A percentile compares a stretch with the other conserved stretches of the same genome.
These are phyloP conservation scores for Pythium diclinum DNA, from an alignment of 352 stramenopile genomes.

Conservation along the genomic window DNA sequence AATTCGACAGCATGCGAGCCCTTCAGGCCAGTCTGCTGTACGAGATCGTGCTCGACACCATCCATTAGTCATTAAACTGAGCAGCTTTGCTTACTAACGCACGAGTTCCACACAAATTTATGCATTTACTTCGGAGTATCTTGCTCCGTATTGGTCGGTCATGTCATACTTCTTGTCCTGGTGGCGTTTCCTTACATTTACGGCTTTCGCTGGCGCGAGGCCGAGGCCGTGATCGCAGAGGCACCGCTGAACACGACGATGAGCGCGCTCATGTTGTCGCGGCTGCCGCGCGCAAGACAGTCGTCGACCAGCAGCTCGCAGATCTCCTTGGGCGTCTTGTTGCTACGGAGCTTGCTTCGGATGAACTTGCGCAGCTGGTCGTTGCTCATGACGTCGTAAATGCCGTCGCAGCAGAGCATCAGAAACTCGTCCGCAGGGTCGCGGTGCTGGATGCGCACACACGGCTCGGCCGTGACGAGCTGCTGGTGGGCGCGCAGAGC, in stretches of 20 bases:
- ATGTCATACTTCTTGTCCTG: background rate
- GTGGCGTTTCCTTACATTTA: background rate
- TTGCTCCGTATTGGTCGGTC: background rate
- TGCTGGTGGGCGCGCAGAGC: slow-evolving; percentile 80
- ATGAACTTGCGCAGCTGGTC: slow-evolving; percentile 92
- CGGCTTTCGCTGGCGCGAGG: slow-evolving; percentile 25
- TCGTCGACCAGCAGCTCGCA: slow-evolving; percentile 78
- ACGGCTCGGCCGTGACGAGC: slow-evolving; percentile 82
- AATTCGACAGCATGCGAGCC: slow-evolving; percentile 28
- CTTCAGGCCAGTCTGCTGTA: slow-evolving; percentile 52
- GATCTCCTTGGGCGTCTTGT: slow-evolving; percentile 59
- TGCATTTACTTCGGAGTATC: background rate
- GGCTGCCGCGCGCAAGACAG: slow-evolving; percentile 75
- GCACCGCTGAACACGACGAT: slow-evolving; percentile 69
- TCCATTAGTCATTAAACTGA: slow-evolving; percentile 24
- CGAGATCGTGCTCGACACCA: slow-evolving; percentile 35
- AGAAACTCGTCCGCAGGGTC: slow-evolving; percentile 89
- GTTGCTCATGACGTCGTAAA: slow-evolving; percentile 95
- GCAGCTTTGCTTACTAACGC: slow-evolving; percentile 3
- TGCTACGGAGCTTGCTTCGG: slow-evolving; percentile 63
- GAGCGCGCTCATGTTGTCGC: slow-evolving; percentile 87
- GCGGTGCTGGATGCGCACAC: slow-evolving; percentile 69
- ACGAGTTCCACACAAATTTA: slow-evolving; percentile 3
- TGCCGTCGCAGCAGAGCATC: slow-evolving; percentile 90
- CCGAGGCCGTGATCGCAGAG: slow-evolving; percentile 16